phyloP scores from a whole-genome alignment of 495 filamentous ascomycete genomes.

The Aspergillus mulundensis region DNA sequence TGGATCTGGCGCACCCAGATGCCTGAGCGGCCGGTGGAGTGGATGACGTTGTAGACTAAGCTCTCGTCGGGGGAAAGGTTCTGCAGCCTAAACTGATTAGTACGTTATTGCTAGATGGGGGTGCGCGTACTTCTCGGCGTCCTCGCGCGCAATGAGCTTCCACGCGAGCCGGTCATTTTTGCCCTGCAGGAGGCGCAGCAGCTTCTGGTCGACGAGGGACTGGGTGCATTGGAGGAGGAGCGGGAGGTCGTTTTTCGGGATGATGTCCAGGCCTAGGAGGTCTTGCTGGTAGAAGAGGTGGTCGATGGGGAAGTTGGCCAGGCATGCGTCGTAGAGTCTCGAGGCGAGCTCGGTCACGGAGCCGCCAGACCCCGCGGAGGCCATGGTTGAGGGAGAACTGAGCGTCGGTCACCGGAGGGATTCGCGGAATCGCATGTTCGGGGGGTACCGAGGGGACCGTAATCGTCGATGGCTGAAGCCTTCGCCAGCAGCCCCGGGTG shows the following conservation, averaged over 20 bases:
- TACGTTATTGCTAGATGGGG: no score
- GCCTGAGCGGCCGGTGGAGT: conserved; percentile 72
- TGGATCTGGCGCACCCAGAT: conserved; percentile 85
- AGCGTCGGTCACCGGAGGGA: conserved; percentile 23
- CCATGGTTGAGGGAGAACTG: conserved; percentile 21
- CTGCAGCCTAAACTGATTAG: conserved; percentile 51
- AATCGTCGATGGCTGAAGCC: neutral
- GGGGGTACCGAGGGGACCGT: neutral
- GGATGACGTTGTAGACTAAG: conserved; percentile 80
- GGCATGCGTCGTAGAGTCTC: conserved; percentile 43
- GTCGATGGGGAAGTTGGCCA: conserved; percentile 38
- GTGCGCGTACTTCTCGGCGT: conserved; percentile 67
- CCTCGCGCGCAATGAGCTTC: conserved; percentile 61
- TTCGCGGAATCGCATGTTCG: conserved; percentile 30
- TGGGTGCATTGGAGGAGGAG: conserved; percentile 59
- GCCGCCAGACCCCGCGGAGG: conserved; percentile 32
- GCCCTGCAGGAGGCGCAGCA: conserved; percentile 56
- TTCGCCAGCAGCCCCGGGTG: no score
- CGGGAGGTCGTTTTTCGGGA: conserved; percentile 55
- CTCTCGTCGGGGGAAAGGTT: conserved; percentile 65
- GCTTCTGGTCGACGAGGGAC: conserved; percentile 59
- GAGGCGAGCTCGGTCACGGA: conserved; percentile 37
- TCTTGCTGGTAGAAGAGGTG: conserved; percentile 65
- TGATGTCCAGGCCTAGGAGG: conserved; percentile 55
- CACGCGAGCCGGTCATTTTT: conserved; percentile 57